Percentiles rank a stretch among this genome's conserved stretches.
Conservation (phyloP, 2,329 filamentous ascomycete species). For the Aspergillus amoenus region DNA sequence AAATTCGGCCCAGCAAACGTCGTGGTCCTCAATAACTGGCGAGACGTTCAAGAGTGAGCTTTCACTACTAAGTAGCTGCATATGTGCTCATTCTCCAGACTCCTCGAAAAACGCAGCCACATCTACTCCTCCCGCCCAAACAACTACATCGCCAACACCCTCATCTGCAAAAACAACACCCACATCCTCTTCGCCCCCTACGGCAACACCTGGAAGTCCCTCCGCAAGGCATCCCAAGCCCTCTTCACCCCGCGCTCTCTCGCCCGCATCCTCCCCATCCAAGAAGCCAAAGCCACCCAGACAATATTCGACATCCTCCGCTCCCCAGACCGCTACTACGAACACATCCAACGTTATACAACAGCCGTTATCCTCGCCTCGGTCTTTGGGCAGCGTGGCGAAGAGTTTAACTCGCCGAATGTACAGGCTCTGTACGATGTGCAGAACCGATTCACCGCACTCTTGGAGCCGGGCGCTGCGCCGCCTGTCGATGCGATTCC, state of each 20-base stretch:
- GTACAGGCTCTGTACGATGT: background rate
- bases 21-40: background rate
- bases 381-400: background rate
- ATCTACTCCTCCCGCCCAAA: constrained; percentile 6
- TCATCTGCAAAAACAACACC: constrained; percentile 5
- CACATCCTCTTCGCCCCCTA: constrained; percentile 6
- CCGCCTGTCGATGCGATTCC: constrained; percentile 1
- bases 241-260: background rate
- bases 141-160: constrained; percentile 8
- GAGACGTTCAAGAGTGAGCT: background rate
- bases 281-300: constrained; percentile 4
- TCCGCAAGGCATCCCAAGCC: background rate
- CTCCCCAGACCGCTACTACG: background rate
- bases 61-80: no score
- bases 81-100: background rate
- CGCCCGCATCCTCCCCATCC: background rate
- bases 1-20: constrained; percentile 3
- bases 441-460: background rate
- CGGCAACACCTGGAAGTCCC: background rate
- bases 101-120: constrained; percentile 4
- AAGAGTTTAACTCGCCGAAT: background rate
- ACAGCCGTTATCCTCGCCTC: constrained; percentile 2
- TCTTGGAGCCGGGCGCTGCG: background rate
- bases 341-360: constrained; percentile 2
- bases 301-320: background rate